These are phyloP conservation scores for Debaryomycetaceae sp. DNA, from an alignment of 1,139 yeast species.

Conservation along the genomic window DNA sequence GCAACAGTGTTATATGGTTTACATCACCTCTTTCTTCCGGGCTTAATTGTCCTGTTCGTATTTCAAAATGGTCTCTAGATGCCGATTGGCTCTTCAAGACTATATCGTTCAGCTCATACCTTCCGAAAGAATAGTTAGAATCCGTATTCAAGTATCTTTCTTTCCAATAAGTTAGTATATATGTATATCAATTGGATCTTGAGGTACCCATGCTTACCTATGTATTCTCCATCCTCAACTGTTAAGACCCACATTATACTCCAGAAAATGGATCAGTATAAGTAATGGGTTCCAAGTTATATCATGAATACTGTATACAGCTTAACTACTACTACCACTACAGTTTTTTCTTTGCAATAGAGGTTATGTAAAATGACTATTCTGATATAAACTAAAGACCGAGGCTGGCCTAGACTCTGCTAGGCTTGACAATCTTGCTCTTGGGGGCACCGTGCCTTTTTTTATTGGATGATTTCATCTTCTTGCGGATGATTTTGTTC, in stretches of 20 bases:
- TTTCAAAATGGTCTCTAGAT: conserved; percentile 29
- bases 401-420: conserved; percentile 4
- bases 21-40: conserved; percentile 7
- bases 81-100: conserved; percentile 21
- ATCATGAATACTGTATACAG: no score
- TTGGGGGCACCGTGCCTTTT: conserved; percentile 4
- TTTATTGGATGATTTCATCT: conserved; percentile 18
- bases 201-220: not conserved
- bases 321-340: no score
- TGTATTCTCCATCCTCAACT: conserved; percentile 2
- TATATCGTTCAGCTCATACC: conserved; percentile 22
- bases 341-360: no score
- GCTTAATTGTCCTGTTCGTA: conserved; percentile 13
- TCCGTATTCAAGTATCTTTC: conserved; percentile 15
- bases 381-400: not conserved
- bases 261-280: no score
- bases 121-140: conserved; percentile 24
- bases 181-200: no score
- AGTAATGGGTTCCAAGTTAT: no score
- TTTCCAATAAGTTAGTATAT: not conserved
- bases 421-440: conserved; percentile 11
- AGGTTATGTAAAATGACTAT: conserved; percentile 1
- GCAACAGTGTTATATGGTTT: conserved; percentile 16
- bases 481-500: conserved; percentile 43
- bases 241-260: conserved; percentile 6